Conservation (phyloP, 1,139 yeast species). For the Yamadazyma dushanensis region DNA sequence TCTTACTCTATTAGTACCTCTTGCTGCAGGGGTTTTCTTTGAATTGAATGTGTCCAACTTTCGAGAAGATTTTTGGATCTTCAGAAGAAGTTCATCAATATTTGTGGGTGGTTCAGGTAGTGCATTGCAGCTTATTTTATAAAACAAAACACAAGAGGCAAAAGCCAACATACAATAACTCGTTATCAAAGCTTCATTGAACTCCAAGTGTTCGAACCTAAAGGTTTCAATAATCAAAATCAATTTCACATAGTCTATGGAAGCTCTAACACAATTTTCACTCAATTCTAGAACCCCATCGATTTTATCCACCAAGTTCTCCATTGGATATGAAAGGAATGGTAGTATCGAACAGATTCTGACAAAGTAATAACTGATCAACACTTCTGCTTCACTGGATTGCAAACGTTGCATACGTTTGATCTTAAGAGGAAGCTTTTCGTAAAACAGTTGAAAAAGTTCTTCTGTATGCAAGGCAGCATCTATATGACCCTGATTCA, state of each 20-base stretch:
- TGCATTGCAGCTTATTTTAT: conserved; percentile 4
- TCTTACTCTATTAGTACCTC: conserved; percentile 14
- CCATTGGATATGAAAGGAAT: conserved; percentile 7
- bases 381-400: conserved; percentile 9
- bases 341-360: conserved; percentile 7
- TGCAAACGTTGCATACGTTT: not conserved
- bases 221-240: not conserved
- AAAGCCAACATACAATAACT: conserved; percentile 7
- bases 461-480: conserved; percentile 6
- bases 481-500: conserved; percentile 7
- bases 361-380: conserved; percentile 6
- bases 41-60: conserved; percentile 4
- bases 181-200: conserved; percentile 3
- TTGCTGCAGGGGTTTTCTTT: conserved; percentile 5
- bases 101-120: conserved; percentile 5
- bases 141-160: conserved; percentile 9
- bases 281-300: conserved; percentile 2
- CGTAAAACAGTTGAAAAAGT: conserved; percentile 6
- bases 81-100: not conserved
- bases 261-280: conserved; percentile 5
- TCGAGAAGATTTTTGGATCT: conserved; percentile 4
- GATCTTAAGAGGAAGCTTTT: conserved; percentile 3
- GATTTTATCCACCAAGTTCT: conserved; percentile 2
- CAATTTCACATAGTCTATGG: conserved; percentile 3
- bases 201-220: conserved; percentile 4